Conservation (phyloP, 495 filamentous ascomycete genomes). For the Delitschia confertaspora region DNA sequence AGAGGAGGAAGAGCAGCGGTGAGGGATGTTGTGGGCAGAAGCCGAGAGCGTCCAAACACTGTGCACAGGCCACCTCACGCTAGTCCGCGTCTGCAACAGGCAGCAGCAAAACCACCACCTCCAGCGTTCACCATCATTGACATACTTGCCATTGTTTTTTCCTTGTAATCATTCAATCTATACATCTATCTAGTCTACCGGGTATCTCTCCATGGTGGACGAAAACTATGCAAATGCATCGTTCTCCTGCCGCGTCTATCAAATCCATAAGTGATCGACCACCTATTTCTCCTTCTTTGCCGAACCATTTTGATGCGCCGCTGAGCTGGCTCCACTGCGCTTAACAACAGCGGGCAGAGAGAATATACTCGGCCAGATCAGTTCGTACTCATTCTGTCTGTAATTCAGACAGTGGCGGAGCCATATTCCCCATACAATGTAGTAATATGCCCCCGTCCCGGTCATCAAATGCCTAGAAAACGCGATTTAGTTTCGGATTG, state of each 20-base stretch:
- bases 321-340: neutral
- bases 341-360: constrained; percentile 59
- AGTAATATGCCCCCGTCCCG: constrained; percentile 64
- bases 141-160: too few species aligned
- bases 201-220: too few species aligned
- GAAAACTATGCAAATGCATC: too few species aligned
- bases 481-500: neutral
- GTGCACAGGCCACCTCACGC: constrained; percentile 8
- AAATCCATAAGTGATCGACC: too few species aligned
- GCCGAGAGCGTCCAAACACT: constrained; percentile 5
- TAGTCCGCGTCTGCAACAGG: constrained; percentile 11
- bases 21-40: constrained; percentile 16
- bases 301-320: constrained; percentile 3
- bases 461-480: constrained; percentile 55
- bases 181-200: too few species aligned
- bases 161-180: too few species aligned
- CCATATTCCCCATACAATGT: constrained; percentile 83
- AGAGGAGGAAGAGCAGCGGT: constrained; percentile 10
- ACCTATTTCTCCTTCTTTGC: constrained; percentile 17
- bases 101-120: constrained; percentile 10
- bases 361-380: constrained; percentile 62
- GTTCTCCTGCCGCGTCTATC: too few species aligned
- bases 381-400: constrained; percentile 62
- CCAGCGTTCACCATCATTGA: too few species aligned
- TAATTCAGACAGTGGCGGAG: constrained; percentile 71